Evolutionary conservation across 1,284 basidiomycete species (phyloP), one percentile per base, ranked within the genome.

Genomic region (Exobasidium rhododendri): DNA sequence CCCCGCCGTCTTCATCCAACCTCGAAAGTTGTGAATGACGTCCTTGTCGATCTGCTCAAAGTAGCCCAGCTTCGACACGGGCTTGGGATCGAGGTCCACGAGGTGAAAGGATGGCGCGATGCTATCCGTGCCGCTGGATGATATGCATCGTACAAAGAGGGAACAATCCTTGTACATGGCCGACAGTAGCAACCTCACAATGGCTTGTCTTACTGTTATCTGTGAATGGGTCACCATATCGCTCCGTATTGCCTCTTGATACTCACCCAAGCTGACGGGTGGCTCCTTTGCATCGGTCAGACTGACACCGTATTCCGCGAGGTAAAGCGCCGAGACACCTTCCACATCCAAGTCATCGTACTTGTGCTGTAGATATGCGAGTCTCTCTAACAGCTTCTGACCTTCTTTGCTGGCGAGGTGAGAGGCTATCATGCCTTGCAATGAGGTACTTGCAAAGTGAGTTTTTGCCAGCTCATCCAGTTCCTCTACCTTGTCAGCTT

Each of bases 151-250:
- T n/a, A 55, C 24, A 29, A 55, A 55, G 5, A 55, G 4, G 5
- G 32, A 40, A 44, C 52, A 55, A 44, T 55, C 52, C 28, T 55
- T 55, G 32, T 44, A 55, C 4, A 31, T 30, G n/a, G 52, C 30
- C 14, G 52, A 55, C 11, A 55, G 52, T 2, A 55, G 52, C n/a
- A 55, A 26, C 20, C 26, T 44, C 14, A 31, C 52, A 17, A 55
- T 32, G 11, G 22, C 20, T 55, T 55, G 28, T 17, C 30, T 55
- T 24, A 26, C n/a, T 40, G 5, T 32, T 44, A 28, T 54, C n/a
- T n/a, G n/a, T n/a, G n/a, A n/a, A n/a, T n/a, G n/a, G 29, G n/a
- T 20, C 24, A 10, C 13, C 10, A 13, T n/a, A 10, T 24, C 24
- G 22, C 4, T 26, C 14, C 24, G 2, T 26, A 24, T 4, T 28